A percentile compares a stretch with the other conserved stretches of the same genome.
Conservation (phyloP, 257 asterid genomes). For the Solanum bulbocastanum region DNA sequence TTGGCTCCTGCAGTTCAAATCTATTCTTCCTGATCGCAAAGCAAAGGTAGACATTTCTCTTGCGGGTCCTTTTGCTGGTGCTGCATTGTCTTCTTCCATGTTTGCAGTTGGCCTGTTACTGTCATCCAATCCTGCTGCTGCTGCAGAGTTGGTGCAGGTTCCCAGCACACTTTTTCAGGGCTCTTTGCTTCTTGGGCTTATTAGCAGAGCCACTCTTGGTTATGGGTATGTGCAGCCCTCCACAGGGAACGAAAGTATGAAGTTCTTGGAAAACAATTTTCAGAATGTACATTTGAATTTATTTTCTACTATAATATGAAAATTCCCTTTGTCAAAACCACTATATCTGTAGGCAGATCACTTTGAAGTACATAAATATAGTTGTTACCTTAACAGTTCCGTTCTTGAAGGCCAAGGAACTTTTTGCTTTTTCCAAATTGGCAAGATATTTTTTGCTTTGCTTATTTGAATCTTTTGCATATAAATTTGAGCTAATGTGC, state of each 20-base stretch:
- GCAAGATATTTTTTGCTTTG: background rate
- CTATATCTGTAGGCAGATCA: background rate
- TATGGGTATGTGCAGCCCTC: constrained; percentile 46
- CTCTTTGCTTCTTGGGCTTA: constrained; percentile 90
- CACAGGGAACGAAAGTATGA: background rate
- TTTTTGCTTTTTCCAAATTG: background rate
- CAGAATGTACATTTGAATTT: background rate
- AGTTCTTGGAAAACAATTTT: background rate
- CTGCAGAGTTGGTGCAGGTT: constrained; percentile 83
- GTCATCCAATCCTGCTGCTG: constrained; percentile 64
- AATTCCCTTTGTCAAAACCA: background rate
- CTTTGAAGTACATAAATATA: background rate
- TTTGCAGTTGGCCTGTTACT: constrained; percentile 74
- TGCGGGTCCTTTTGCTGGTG: constrained; percentile 91
- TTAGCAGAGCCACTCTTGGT: constrained; percentile 77
- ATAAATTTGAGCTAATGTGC: constrained; percentile 1
- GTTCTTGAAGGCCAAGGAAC: background rate
- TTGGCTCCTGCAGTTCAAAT: constrained; percentile 68
- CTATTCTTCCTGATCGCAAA: constrained; percentile 92
- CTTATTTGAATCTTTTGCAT: background rate
- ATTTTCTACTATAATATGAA: background rate
- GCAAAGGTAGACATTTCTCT: constrained; percentile 80
- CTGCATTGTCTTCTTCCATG: constrained; percentile 74
- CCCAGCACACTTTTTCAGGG: constrained; percentile 97
- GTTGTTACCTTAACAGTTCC: background rate